Evolutionary conservation across 1,284 basidiomycete genomes (phyloP).

Genomic region (Albatrellus sp.): DNA sequence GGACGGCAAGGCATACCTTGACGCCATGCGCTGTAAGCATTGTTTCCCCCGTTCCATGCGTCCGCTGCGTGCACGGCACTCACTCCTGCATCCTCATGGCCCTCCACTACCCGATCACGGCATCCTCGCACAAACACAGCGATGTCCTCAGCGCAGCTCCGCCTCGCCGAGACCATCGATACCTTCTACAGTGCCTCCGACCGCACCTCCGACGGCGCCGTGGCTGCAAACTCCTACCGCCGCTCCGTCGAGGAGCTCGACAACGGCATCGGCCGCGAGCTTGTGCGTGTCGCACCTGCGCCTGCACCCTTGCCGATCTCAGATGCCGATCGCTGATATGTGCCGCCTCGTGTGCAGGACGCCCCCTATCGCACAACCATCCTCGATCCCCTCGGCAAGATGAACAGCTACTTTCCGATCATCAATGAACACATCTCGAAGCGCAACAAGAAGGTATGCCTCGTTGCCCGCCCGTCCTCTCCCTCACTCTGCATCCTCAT

Average conservation of each 20-base stretch:
- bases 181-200: constrained; percentile 87
- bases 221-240: constrained; percentile 96
- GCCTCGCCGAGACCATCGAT: constrained; percentile 90
- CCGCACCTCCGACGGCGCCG: constrained; percentile 80
- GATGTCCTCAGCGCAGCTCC: constrained; percentile 87
- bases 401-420: constrained; percentile 90
- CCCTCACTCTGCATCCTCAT: not conserved
- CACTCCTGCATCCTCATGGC: not conserved
- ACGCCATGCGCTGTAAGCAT: constrained; percentile 77
- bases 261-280: constrained; percentile 70
- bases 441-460: constrained; percentile 85
- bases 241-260: constrained; percentile 93
- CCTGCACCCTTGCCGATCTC: not conserved
- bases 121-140: constrained; percentile 28
- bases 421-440: constrained; percentile 93
- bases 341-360: constrained; percentile 43
- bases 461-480: not conserved
- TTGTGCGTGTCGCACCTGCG: constrained; percentile 37
- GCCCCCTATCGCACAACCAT: constrained; percentile 90
- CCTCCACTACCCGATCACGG: not conserved
- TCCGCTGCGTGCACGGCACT: not conserved
- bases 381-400: constrained; percentile 90
- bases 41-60: constrained; percentile 1
- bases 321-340: not conserved
- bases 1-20: constrained; percentile 90